Evolutionary conservation across 83 land plant genomes (phyloP), one percentile per base, ranked within the genome.

Genomic region (Isoetes engelmannii): DNA sequence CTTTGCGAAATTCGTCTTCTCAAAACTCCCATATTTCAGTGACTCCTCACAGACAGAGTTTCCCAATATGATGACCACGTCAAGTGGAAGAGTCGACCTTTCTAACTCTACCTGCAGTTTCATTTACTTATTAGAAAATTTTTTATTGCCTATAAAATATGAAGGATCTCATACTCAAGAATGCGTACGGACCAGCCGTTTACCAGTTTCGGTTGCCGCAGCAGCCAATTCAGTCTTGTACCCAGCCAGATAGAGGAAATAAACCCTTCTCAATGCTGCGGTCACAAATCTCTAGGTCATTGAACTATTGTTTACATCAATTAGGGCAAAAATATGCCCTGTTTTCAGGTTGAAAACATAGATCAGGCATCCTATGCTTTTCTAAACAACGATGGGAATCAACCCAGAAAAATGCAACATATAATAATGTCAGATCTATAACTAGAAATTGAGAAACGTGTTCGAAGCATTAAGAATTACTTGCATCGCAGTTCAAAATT

Each of bases 11-110:
- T 63, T 69, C 7, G 62, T 72, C 61, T 81, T 81, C 61, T 81
- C 81, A 65, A 81, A 81, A 65, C 73, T 77, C 21, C 83, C 83
- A 73, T 77, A 81, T 21, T 74, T 73, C 15, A 64, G 69, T 43
- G 71, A 63, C 47, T 81, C 83, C 17, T 81, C 81, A 69, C 76
- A 55, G 37, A 81, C 60, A 20, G 77, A 44, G 1, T 73, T 68
- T 28, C 70, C 83, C 42, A 81, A 47, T 17, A 79, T 57, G 37
- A 73, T 20, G 60, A 81, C 70, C 58, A 53, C 75, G 51, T 81
- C 83, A 15, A 81, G 63, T 9, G 81, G 81, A 19, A 78, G 65
- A 17, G 68, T 77, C 44, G 74, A 77, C 19, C 70, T 81, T 53
- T 72, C 81, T 17, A 44, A 47, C 5, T 81, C 83, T 63, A 72